Percentiles rank a stretch among this genome's conserved stretches.
Conservation (phyloP, 768 basidiomycete species). For the Suillus clintonianus region DNA sequence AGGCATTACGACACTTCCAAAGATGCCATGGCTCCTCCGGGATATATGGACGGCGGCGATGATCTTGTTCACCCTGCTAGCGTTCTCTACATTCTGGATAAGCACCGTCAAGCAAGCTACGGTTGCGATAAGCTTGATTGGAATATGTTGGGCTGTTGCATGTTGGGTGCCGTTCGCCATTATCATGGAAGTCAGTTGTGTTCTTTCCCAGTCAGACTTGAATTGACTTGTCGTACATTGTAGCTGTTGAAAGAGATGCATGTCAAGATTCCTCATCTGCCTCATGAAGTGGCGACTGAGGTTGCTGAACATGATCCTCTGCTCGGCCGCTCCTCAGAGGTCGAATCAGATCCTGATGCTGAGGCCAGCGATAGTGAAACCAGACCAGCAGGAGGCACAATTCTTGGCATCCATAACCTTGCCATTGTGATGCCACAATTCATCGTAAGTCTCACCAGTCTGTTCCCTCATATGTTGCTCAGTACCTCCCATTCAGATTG, state of each 20-base stretch:
- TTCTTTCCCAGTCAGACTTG: conserved; percentile 29
- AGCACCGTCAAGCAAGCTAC: conserved; percentile 81
- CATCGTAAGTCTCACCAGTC: conserved; percentile 57
- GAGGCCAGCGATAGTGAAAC: conserved; percentile 26
- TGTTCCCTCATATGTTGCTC: neutral
- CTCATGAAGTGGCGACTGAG: conserved; percentile 31
- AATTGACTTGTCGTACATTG: neutral
- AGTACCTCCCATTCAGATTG: conserved; percentile 55
- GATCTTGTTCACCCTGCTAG: conserved; percentile 75
- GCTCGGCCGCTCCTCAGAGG: conserved; percentile 50
- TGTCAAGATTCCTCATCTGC: conserved; percentile 28
- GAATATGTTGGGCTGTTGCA: conserved; percentile 97
- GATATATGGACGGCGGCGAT: conserved; percentile 94
- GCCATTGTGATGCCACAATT: conserved; percentile 96
- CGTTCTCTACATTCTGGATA: conserved; percentile 86
- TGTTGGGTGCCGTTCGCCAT: conserved; percentile 98
- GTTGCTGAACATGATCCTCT: conserved; percentile 52
- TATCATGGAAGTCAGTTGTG: conserved; percentile 87
- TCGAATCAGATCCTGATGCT: conserved; percentile 44
- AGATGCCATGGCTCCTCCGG: conserved; percentile 87
- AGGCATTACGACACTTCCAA: conserved; percentile 75
- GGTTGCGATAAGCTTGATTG: conserved; percentile 78
- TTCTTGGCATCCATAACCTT: conserved; percentile 93
- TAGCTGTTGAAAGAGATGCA: conserved; percentile 78
- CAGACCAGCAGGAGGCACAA: conserved; percentile 80